Evolutionary conservation across 2,329 filamentous ascomycete species (phyloP).

Genomic region (Tolypocladium guangdongense): DNA sequence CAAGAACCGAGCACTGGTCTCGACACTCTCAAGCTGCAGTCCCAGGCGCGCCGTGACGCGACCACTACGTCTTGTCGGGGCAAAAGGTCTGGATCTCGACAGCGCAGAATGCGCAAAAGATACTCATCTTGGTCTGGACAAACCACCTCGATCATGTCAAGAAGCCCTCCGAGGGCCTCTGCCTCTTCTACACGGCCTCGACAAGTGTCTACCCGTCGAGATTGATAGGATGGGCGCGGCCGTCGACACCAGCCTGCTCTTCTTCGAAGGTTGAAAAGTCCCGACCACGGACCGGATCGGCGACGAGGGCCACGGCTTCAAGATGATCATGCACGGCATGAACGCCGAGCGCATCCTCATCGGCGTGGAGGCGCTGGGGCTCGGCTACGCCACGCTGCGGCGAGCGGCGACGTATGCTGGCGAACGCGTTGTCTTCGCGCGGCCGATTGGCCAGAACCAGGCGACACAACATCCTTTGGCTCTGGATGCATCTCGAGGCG

Average conservation of each 20-base stretch:
- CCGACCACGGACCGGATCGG: constrained; percentile 56
- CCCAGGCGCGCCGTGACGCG: constrained; percentile 42
- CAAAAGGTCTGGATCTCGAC: constrained; percentile 89
- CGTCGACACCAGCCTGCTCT: constrained; percentile 77
- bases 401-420: constrained; percentile 55
- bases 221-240: constrained; percentile 69
- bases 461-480: constrained; percentile 55
- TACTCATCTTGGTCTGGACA: constrained; percentile 73
- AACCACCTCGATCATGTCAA: constrained; percentile 54
- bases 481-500: constrained; percentile 52
- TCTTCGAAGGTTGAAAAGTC: constrained; percentile 72
- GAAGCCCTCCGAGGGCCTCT: constrained; percentile 60
- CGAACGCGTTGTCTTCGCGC: constrained; percentile 54
- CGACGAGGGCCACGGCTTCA: constrained; percentile 65
- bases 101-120: constrained; percentile 69
- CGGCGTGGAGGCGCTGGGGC: constrained; percentile 67
- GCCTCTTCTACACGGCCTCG: constrained; percentile 66
- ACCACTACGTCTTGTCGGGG: constrained; percentile 56
- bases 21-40: constrained; percentile 62
- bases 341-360: constrained; percentile 67
- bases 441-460: constrained; percentile 56
- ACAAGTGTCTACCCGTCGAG: constrained; percentile 48
- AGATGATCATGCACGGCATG: constrained; percentile 69
- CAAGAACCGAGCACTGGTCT: constrained; percentile 74
- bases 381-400: constrained; percentile 61